Evolutionary conservation across 2,329 filamentous ascomycete genomes (phyloP).

Genomic region (Aspergillus sp.): DNA sequence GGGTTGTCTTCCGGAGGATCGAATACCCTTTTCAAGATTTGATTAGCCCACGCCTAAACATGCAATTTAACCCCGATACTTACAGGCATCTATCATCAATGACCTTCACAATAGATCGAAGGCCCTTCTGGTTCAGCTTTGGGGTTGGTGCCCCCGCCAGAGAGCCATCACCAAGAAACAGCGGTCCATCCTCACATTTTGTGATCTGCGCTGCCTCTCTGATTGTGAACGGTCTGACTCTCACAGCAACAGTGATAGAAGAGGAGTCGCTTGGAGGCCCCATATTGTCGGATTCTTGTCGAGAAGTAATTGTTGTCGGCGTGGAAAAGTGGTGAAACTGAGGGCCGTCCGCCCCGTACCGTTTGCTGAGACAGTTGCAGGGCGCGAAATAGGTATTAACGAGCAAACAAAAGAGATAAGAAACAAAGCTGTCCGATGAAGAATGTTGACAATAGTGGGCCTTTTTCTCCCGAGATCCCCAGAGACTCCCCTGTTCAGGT

Average conservation of each 20-base stretch:
- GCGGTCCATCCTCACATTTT: constrained; percentile 73
- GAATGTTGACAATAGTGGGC: constrained; percentile 36
- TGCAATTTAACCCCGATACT: constrained; percentile 36
- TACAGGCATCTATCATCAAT: constrained; percentile 95
- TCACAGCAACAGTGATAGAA: constrained; percentile 54
- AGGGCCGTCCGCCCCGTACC: constrained; percentile 21
- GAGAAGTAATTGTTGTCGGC: constrained; percentile 5
- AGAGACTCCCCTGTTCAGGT: constrained; percentile 15
- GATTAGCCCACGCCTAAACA: constrained; percentile 14
- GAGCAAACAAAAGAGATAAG: constrained; percentile 15
- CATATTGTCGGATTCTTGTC: constrained; percentile 33
- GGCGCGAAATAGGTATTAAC: constrained; percentile 4
- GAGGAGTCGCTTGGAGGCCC: constrained; percentile 46
- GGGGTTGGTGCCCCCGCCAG: constrained; percentile 83
- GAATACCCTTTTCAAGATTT: constrained; percentile 67
- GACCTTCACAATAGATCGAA: constrained; percentile 91
- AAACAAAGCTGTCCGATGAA: constrained; percentile 11
- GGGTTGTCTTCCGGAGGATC: constrained; percentile 95
- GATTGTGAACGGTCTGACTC: constrained; percentile 71
- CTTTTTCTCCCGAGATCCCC: constrained; percentile 16
- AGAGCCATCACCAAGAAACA: constrained; percentile 96
- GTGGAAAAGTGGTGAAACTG: constrained; percentile 18
- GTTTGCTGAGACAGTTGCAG: constrained; percentile 14
- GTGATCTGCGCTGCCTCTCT: constrained; percentile 89
- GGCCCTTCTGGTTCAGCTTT: constrained; percentile 80